These are phyloP conservation scores for Tetradesmus obliquus DNA, from an alignment of 139 green algal genomes.

Conservation along the genomic window DNA sequence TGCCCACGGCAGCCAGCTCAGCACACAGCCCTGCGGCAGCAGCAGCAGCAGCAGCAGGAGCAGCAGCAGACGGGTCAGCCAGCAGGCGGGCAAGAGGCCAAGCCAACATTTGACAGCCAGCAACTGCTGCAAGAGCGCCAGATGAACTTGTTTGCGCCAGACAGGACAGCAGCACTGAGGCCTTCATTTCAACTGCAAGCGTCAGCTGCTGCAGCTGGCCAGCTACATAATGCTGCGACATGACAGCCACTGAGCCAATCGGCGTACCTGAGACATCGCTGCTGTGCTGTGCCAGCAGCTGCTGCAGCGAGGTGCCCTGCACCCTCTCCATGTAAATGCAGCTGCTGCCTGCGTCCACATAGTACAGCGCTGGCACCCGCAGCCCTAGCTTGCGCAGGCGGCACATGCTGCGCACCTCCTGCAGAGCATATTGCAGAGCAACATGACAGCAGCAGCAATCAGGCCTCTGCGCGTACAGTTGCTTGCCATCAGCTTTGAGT, in stretches of 20 bases:
- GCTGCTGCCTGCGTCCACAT: background rate
- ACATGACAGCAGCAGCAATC: background rate
- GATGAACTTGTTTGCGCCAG: too few species aligned
- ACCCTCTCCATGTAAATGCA: background rate
- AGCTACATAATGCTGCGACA: too few species aligned
- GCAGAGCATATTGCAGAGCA: background rate
- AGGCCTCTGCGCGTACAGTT: background rate
- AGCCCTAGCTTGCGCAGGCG: background rate
- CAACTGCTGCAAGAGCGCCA: too few species aligned
- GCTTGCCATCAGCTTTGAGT: too few species aligned
- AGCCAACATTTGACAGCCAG: too few species aligned
- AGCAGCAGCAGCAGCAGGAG: background rate
- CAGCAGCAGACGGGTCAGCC: background rate
- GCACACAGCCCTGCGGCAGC: background rate
- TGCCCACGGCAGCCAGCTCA: conserved; percentile 74
- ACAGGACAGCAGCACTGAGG: too few species aligned
- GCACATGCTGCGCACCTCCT: conserved; percentile 2
- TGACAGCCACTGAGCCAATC: too few species aligned
- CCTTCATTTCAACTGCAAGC: too few species aligned
- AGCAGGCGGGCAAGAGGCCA: too few species aligned
- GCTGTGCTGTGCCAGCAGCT: conserved; percentile 7
- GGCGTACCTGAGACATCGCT: background rate
- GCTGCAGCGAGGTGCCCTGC: background rate
- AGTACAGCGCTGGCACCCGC: background rate
- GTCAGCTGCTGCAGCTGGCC: too few species aligned